Percentiles rank a stretch among this genome's conserved stretches.
Evolutionary conservation across 2,329 filamentous ascomycete genomes (phyloP).

Genomic region (Dissoconium aciculare): DNA sequence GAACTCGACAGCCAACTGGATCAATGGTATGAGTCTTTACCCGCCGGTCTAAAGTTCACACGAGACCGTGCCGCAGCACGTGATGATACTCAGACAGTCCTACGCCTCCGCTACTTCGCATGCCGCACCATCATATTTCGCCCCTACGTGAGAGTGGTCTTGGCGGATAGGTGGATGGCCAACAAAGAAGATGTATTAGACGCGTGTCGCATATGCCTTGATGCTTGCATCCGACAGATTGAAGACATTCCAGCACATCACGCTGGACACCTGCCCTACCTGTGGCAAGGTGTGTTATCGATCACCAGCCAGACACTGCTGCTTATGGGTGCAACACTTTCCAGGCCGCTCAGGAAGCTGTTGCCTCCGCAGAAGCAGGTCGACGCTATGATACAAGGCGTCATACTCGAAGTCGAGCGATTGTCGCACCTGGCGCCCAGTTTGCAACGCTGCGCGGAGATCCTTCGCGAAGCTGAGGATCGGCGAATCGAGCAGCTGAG

Average conservation of each 20-base stretch:
- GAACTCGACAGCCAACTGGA: constrained; percentile 71
- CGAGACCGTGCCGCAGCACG: constrained; percentile 51
- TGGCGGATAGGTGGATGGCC: constrained; percentile 61
- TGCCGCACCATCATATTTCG: constrained; percentile 78
- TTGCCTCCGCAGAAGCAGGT: constrained; percentile 43
- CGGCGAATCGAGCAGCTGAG: constrained; percentile 45
- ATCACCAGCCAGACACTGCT: constrained; percentile 70
- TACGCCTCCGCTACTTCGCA: constrained; percentile 67
- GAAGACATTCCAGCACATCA: constrained; percentile 68
- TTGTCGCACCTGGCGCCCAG: constrained; percentile 64
- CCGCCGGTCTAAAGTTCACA: constrained; percentile 60
- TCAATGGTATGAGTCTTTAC: constrained; percentile 72
- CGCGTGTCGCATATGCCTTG: constrained; percentile 66
- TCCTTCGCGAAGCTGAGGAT: constrained; percentile 61
- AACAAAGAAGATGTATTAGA: constrained; percentile 59
- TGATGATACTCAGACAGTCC: constrained; percentile 64
- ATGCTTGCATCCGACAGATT: constrained; percentile 64
- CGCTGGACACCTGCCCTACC: constrained; percentile 69
- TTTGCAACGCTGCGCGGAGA: constrained; percentile 59
- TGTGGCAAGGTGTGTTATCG: constrained; percentile 72
- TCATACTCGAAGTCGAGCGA: constrained; percentile 59
- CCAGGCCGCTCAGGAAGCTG: constrained; percentile 52
- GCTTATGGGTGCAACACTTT: constrained; percentile 76
- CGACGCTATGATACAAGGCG: constrained; percentile 63
- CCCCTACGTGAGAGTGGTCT: constrained; percentile 64